Base-by-base conservation (phyloP, 495 filamentous ascomycete genomes). In the Darksidea phi region DNA sequence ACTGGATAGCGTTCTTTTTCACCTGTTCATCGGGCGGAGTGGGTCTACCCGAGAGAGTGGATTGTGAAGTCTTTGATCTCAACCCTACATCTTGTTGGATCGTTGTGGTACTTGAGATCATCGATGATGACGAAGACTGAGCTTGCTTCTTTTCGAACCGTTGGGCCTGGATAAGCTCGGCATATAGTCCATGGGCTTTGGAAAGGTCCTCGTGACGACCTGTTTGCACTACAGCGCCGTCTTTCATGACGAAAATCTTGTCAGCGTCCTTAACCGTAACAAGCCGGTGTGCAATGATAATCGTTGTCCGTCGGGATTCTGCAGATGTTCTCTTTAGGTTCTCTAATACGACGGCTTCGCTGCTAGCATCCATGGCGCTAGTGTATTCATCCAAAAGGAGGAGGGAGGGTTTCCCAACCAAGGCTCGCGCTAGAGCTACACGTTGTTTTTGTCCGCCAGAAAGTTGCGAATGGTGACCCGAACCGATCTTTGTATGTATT, bases 201-300 rank as follows among this genome's bases (percentile, higher is more conserved):
- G 84, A 54, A 17, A 85, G 67, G 1, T 72, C 60, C 1, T 73
- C 61, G 54, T 85, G 81, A 1, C 63, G 73, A 0, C 83, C 83
- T 59, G 81, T 67, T 54, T 86, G 83, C 0, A 78, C 36, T 0
- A 78, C 67, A 1, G 32, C 32, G 0, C 83, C 83, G 18, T 78
- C 59, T 6, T 70, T 57, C 63, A 85, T 73, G 15, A 85, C 82
- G 23, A 82, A 67, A 46, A 85, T 84, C 1, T 74, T 70, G 58
- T 83, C 80, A 6, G 81, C 82, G 3, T 69, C 49, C 20, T 72
- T 74, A 20, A 87, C 74, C 0, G 84, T 87, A 0, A 83, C 75
- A 2, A 87, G 69, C 8, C 81, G 69, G 69, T 88, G 84, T 0
- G 84, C 82, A 50, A 87, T 80, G 42, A 72, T 61, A 18, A 79